Percentiles rank a stretch among this genome's conserved stretches.
These are phyloP conservation scores for Luvunga scandens DNA, from an alignment of 345 rosid genomes.

Conservation along the genomic window DNA sequence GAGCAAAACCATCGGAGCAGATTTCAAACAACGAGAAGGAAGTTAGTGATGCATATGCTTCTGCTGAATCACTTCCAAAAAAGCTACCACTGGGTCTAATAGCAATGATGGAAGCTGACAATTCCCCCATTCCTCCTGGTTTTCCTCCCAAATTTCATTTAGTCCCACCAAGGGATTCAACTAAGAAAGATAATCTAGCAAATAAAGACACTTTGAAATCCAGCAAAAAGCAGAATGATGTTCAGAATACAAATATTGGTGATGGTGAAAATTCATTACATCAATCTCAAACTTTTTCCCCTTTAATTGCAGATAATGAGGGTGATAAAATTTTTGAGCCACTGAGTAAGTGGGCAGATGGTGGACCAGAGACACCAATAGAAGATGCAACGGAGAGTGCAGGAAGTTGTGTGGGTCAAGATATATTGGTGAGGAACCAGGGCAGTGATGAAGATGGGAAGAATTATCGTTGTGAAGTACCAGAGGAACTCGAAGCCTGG, in stretches of 20 bases:
- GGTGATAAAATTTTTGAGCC: neutral
- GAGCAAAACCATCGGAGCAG: neutral
- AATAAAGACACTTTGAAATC: neutral
- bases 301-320: neutral
- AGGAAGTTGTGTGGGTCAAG: neutral
- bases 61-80: neutral
- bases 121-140: neutral
- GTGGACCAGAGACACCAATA: neutral
- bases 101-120: neutral
- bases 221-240: neutral
- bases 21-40: neutral
- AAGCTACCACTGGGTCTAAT: neutral
- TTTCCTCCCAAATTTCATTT: neutral
- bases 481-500: neutral
- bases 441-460: neutral
- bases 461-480: neutral
- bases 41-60: neutral
- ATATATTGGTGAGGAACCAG: neutral
- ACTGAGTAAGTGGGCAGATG: neutral
- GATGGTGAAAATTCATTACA: neutral
- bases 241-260: neutral
- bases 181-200: neutral
- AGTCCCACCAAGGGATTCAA: neutral
- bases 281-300: neutral
- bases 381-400: constrained; percentile 3